Evolutionary conservation across 192 early-diverging fungal genomes (phyloP).

Genomic region (Coemansia sp.): DNA sequence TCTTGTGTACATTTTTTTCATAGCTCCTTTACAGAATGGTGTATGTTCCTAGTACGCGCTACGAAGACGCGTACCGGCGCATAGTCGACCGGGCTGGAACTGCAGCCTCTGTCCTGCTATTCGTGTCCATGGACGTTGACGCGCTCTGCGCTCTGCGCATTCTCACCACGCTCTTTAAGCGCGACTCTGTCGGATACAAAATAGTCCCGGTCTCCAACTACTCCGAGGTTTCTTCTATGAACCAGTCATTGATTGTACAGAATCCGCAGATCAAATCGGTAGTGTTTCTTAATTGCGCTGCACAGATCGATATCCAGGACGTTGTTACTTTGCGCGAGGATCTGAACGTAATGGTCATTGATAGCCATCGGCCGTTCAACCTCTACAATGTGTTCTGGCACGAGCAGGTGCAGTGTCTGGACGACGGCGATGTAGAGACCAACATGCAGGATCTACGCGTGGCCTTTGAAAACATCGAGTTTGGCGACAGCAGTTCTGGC

Average conservation of each 20-base stretch:
- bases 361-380: slow-evolving; percentile 86
- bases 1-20: slow-evolving; percentile 1
- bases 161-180: slow-evolving; percentile 70
- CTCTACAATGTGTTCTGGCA: slow-evolving; percentile 76
- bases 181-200: slow-evolving; percentile 78
- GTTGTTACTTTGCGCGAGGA: slow-evolving; percentile 56
- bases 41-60: slow-evolving; percentile 47
- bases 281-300: slow-evolving; percentile 86
- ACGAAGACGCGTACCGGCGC: slow-evolving; percentile 58
- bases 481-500: slow-evolving; percentile 20
- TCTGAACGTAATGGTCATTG: slow-evolving; percentile 75
- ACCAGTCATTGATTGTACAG: slow-evolving; percentile 54
- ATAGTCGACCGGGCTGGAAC: slow-evolving; percentile 39
- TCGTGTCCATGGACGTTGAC: slow-evolving; percentile 78
- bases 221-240: slow-evolving; percentile 57
- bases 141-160: slow-evolving; percentile 78
- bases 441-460: slow-evolving; percentile 62
- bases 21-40: slow-evolving; percentile 46
- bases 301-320: slow-evolving; percentile 68
- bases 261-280: slow-evolving; percentile 67
- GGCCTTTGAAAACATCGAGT: slow-evolving; percentile 61
- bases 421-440: slow-evolving; percentile 78
- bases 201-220: slow-evolving; percentile 76
- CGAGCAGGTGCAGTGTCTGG: slow-evolving; percentile 78
- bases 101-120: slow-evolving; percentile 58